A percentile compares a stretch with the other conserved stretches of the same genome.
Conservation (phyloP, 805 yeast species). For the Candida sonorensis region DNA sequence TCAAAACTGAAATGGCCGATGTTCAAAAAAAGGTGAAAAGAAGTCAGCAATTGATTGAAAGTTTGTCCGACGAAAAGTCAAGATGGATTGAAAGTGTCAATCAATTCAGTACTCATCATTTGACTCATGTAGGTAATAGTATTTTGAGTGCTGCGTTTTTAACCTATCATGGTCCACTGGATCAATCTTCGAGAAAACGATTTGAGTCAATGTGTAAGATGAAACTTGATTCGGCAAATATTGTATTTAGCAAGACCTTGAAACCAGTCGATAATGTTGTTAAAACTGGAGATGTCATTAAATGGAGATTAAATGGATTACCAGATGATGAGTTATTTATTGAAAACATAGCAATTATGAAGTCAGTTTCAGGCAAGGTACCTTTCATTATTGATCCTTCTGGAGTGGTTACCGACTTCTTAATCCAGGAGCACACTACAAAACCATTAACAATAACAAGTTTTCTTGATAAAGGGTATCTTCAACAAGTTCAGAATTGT, state of each 20-base stretch:
- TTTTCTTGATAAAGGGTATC: constrained; percentile 61
- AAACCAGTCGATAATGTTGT: constrained; percentile 32
- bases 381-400: constrained; percentile 75
- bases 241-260: constrained; percentile 33
- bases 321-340: constrained; percentile 52
- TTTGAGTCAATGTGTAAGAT: constrained; percentile 16
- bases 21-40: constrained; percentile 58
- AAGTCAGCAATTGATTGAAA: constrained; percentile 55
- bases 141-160: constrained; percentile 56
- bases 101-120: constrained; percentile 40
- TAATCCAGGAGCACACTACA: constrained; percentile 27
- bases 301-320: constrained; percentile 50
- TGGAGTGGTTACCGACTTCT: constrained; percentile 34
- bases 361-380: constrained; percentile 21
- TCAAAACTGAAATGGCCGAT: constrained; percentile 60
- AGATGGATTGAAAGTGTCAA: constrained; percentile 68
- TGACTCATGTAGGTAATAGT: constrained; percentile 55
- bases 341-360: constrained; percentile 56
- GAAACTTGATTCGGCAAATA: constrained; percentile 28
- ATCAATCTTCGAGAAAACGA: constrained; percentile 28
- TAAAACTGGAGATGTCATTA: constrained; percentile 31
- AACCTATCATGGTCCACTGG: constrained; percentile 51
- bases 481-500: constrained; percentile 70
- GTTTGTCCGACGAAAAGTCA: constrained; percentile 55
- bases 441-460: constrained; percentile 50